Evolutionary conservation across 129 eudicot genomes (phyloP), one percentile per base, ranked within the genome.

Genomic region (Ambrosia artemisiifolia): DNA sequence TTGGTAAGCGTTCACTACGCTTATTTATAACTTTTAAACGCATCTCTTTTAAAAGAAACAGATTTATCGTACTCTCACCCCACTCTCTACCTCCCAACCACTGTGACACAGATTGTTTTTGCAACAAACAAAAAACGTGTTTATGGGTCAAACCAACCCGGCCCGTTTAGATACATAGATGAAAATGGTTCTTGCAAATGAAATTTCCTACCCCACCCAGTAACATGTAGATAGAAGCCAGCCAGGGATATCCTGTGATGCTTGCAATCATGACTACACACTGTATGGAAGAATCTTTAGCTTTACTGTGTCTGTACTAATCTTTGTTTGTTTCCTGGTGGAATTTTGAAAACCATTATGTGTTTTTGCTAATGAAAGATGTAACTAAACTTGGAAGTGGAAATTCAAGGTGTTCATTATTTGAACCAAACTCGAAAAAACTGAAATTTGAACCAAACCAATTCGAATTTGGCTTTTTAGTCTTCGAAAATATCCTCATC

Each of bases 251-350:
- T 36, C 28, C 63, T 48, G 35, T 32, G 50, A 12, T 12, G 35
- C 38, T 65, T 55, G 55, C 13, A 36, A 36, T 70, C 65, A 69
- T 70, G 14, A 36, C 50, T 36, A 17, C 64, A 74, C 71, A 72
- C 38, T 73, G 47, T 49, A 63, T 63, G 63, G 71, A 64, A 64
- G 65, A 74, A 74, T 74, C 53, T 74, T 74, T 38, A 74, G 43
- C 63, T 53, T 64, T 74, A 51, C 3, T 51, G 57, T 51, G 57
- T 51, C 57, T n/a, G 18, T 51, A 11, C 20, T 51, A 16, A 24
- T 51, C 7, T 51, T 51, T 51, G 57, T 51, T 51, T 51, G 57
- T 51, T 50, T 50, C 56, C 7, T 6, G 57, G 9, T 51, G 57
- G 57, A 16, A 51, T n/a, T 49, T 51, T 51, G 3, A 51, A 51